Conservation (phyloP, 1,284 basidiomycete species). For the Amylostereum areolatum region DNA sequence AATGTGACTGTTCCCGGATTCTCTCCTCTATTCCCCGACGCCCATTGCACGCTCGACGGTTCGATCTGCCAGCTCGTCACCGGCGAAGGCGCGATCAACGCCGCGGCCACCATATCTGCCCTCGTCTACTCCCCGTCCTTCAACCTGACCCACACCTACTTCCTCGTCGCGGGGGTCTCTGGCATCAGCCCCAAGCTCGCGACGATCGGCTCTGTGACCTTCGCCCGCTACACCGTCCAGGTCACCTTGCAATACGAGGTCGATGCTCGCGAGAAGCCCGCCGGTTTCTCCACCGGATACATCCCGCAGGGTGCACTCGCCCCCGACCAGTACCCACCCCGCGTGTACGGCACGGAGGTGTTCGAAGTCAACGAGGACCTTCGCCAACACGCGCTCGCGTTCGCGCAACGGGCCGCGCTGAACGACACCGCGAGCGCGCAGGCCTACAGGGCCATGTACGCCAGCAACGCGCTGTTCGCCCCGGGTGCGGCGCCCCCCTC, state of each 20-base stretch:
- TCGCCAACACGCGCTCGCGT: slow-evolving; percentile 27
- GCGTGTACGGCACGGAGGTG: slow-evolving; percentile 43
- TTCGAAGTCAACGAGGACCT: slow-evolving; percentile 44
- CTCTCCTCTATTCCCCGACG: slow-evolving; percentile 37
- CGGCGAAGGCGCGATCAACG: slow-evolving; percentile 40
- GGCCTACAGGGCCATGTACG: slow-evolving; percentile 29
- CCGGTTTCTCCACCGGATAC: slow-evolving; percentile 38
- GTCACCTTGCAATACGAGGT: slow-evolving; percentile 40
- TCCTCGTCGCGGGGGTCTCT: slow-evolving; percentile 41
- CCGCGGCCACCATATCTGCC: slow-evolving; percentile 33
- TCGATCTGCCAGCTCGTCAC: slow-evolving; percentile 35
- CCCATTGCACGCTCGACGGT: slow-evolving; percentile 33
- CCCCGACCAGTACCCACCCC: slow-evolving; percentile 26
- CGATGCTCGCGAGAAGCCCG: slow-evolving; percentile 38
- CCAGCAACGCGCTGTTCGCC: slow-evolving; percentile 1
- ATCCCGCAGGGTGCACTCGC: slow-evolving; percentile 28
- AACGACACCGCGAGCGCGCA: slow-evolving; percentile 29
- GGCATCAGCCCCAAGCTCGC: slow-evolving; percentile 37
- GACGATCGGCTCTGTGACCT: slow-evolving; percentile 37
- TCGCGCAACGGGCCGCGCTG: slow-evolving; percentile 28
- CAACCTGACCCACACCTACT: slow-evolving; percentile 39
- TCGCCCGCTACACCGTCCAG: slow-evolving; percentile 40
- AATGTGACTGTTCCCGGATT: slow-evolving; percentile 36
- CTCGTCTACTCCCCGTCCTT: slow-evolving; percentile 31
- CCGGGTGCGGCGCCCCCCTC: slow-evolving; percentile 26